These are phyloP conservation scores for Emmonsiellopsis sp. DNA, from an alignment of 2,329 filamentous ascomycete species.

Conservation along the genomic window DNA sequence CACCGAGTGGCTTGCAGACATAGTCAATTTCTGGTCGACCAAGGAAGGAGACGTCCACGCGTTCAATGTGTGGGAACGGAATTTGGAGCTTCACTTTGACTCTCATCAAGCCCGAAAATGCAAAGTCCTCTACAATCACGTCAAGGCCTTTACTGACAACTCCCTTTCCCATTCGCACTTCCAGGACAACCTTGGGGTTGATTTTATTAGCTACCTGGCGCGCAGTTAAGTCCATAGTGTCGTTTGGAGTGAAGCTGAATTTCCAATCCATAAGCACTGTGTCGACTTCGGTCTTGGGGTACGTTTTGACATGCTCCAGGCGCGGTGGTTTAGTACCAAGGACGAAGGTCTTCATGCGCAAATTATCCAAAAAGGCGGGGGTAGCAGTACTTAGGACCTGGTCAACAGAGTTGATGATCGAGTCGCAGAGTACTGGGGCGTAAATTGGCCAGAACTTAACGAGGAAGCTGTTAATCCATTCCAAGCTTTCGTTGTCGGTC, in stretches of 20 bases:
- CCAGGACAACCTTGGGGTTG: slow-evolving; percentile 91
- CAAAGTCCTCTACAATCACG: slow-evolving; percentile 96
- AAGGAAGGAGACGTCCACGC: slow-evolving; percentile 89
- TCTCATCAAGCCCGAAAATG: slow-evolving; percentile 90
- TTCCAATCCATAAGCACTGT: slow-evolving; percentile 99
- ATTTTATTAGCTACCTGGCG: slow-evolving; percentile 89
- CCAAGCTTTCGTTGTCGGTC: slow-evolving; percentile 81
- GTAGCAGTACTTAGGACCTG: slow-evolving; percentile 91
- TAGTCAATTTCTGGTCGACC: slow-evolving; percentile 87
- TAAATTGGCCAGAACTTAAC: slow-evolving; percentile 99
- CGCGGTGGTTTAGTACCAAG: slow-evolving; percentile 91
- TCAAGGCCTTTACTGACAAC: slow-evolving; percentile 95
- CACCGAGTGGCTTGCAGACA: slow-evolving; percentile 92
- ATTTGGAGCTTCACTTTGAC: slow-evolving; percentile 97
- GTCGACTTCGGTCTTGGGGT: slow-evolving; percentile 90
- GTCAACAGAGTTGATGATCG: slow-evolving; percentile 87
- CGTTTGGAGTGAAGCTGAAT: slow-evolving; percentile 97
- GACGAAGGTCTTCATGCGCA: slow-evolving; percentile 88
- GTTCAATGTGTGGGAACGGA: slow-evolving; percentile 89
- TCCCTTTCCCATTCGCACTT: slow-evolving; percentile 89
- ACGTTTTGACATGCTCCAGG: slow-evolving; percentile 96
- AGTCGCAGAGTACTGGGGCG: slow-evolving; percentile 83
- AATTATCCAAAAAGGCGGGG: slow-evolving; percentile 82
- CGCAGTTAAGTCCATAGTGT: slow-evolving; percentile 80
- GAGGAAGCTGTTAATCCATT: slow-evolving; percentile 99